Conservation (phyloP, 2,329 filamentous ascomycete species). For the Dothidotthia symphoricarpi region DNA sequence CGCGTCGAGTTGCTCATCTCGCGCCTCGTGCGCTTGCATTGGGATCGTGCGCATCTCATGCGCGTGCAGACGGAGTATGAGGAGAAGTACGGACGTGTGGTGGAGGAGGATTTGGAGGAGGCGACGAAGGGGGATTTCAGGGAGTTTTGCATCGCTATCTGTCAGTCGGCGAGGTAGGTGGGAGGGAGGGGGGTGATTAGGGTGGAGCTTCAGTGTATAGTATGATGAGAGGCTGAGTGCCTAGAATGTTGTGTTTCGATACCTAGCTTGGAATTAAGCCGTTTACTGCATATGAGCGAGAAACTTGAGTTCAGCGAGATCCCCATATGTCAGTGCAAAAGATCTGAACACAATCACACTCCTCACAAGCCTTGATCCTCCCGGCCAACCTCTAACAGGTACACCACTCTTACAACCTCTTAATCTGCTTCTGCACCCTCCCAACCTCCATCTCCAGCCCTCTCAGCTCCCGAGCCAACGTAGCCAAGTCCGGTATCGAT, state of each 20-base stretch:
- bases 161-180: conserved; percentile 28
- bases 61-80: conserved; percentile 77
- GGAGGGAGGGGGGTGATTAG: neutral
- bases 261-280: no score
- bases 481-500: conserved; percentile 58
- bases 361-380: no score
- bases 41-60: conserved; percentile 81
- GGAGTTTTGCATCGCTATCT: conserved; percentile 68
- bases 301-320: no score
- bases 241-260: no score
- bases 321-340: no score
- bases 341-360: no score
- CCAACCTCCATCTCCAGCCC: conserved; percentile 68
- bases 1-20: conserved; percentile 86
- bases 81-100: conserved; percentile 69
- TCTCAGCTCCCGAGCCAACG: conserved; percentile 60
- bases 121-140: conserved; percentile 76
- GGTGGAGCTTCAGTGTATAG: no score
- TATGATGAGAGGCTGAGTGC: neutral
- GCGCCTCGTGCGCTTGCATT: conserved; percentile 83
- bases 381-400: no score
- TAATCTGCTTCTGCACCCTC: conserved; percentile 51
- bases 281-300: no score
- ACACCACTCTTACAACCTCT: conserved; percentile 42
- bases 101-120: conserved; percentile 76